Evolutionary conservation across 805 yeast species (phyloP), one percentile per base, ranked within the genome.

Genomic region (Yamadazyma philogaea): DNA sequence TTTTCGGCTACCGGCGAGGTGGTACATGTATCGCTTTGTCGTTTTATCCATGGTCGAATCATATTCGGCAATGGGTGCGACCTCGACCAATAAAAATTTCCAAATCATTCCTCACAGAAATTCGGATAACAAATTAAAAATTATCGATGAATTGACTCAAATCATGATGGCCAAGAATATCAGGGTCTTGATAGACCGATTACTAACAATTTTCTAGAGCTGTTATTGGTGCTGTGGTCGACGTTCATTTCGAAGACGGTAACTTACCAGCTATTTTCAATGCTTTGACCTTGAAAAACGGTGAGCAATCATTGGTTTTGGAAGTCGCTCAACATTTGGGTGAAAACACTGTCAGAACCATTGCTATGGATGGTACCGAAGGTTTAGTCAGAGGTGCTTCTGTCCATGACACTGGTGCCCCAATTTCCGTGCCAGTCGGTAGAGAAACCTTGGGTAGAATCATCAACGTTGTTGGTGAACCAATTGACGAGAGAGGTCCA

Each of bases 291-390:
- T 81, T 93, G 68, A 81, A 87, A 70, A 80, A 79, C 62, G 79
- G 80, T 61, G 80, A 75, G 57, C 72, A 78, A 56, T 90, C 89
- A 62, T 83, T 93, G 68, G 89, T 93, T 56, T 82, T 93, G 64
- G 99, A 93, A 79, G 99, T 93, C 61, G 93, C 99, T 64, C 99
- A 93, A 81, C 99, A 93, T 77, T 83, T 93, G 74, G 99, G 99
- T 82, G 98, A 93, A 81, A 89, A 89, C 87, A 86, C 98, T 62
- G 98, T 93, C 72, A 91, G 99, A 85, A 85, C 99, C 70, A 93
- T 93, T 85, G 98, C 99, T 69, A 93, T 93, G 99, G 99, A 93
- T 75, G 98, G 98, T 87, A 93, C 99, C 61, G 98, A 91, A 76
- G 99, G 99, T 88, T 84, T 93, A 66, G 96, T 89, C 63, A 91